phyloP scores from a whole-genome alignment of 495 filamentous ascomycete genomes.

The Podospora bellae-mahoneyi region DNA sequence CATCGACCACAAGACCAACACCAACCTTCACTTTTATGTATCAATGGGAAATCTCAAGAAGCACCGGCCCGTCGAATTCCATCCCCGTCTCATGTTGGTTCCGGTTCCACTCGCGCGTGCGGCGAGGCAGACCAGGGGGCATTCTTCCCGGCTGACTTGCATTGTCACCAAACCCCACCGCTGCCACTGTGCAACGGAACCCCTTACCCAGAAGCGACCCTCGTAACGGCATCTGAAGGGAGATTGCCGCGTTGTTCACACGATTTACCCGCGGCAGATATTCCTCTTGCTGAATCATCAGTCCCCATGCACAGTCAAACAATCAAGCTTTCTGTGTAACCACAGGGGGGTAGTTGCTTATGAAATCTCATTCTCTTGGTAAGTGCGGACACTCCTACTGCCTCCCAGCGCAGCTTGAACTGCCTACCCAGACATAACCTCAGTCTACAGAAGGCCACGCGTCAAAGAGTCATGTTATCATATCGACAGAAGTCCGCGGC shows the following conservation, averaged over 20 bases:
- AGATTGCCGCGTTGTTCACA: too few species aligned
- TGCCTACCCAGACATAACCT: neutral
- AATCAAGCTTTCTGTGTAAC: neutral
- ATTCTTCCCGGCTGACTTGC: neutral
- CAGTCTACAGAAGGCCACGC: neutral
- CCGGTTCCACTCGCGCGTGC: neutral
- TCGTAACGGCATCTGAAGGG: neutral
- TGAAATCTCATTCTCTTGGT: neutral
- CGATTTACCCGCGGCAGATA: too few species aligned
- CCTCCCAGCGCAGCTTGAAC: too few species aligned
- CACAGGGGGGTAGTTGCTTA: neutral
- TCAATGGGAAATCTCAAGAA: neutral
- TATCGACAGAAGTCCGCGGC: too few species aligned
- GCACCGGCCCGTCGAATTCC: neutral
- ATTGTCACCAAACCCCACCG: neutral
- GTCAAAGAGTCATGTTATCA: neutral
- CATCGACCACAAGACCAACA: neutral
- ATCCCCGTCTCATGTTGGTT: neutral
- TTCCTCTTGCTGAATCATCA: neutral
- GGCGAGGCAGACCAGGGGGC: neutral
- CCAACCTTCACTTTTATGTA: neutral
- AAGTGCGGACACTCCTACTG: neutral
- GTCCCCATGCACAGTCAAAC: neutral
- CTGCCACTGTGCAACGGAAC: neutral
- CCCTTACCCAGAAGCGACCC: neutral